A percentile compares a stretch with the other conserved stretches of the same genome.
Evolutionary conservation across 768 basidiomycete species (phyloP).

Genomic region (Pulveroboletus ravenelii): DNA sequence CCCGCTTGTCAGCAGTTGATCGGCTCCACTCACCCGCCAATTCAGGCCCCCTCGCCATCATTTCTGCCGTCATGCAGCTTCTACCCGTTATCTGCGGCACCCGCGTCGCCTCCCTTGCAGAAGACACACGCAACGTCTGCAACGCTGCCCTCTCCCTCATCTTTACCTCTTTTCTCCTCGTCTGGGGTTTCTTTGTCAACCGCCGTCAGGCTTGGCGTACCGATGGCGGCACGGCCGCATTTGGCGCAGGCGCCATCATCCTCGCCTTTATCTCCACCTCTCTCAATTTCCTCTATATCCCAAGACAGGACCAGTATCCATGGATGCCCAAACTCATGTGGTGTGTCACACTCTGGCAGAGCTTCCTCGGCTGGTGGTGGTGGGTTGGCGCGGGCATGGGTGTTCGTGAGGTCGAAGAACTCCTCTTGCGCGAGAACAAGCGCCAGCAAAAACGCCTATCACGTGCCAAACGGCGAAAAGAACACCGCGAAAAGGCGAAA

Average conservation of each 20-base stretch:
- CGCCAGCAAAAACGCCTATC: constrained; percentile 44
- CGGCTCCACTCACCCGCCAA: neutral
- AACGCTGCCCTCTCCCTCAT: constrained; percentile 94
- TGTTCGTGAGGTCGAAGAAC: constrained; percentile 64
- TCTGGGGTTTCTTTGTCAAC: constrained; percentile 93
- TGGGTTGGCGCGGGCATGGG: constrained; percentile 95
- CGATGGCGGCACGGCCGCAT: constrained; percentile 93
- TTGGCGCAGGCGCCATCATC: constrained; percentile 77
- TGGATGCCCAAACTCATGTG: constrained; percentile 91
- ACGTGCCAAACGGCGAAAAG: constrained; percentile 43
- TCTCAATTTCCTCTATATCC: constrained; percentile 86
- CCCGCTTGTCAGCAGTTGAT: rapidly evolving
- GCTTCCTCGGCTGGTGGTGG: constrained; percentile 98
- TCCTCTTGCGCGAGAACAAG: constrained; percentile 50
- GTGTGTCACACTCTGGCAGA: constrained; percentile 95
- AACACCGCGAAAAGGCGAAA: constrained; percentile 50
- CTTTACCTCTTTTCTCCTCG: constrained; percentile 81
- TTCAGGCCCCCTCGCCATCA: constrained; percentile 79
- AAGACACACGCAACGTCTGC: constrained; percentile 86
- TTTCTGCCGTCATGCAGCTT: constrained; percentile 80
- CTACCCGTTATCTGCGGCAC: constrained; percentile 49
- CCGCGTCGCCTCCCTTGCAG: constrained; percentile 50
- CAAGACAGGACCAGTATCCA: constrained; percentile 74
- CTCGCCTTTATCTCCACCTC: constrained; percentile 82
- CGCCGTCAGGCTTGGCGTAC: constrained; percentile 90